Evolutionary conservation across 2,329 filamentous ascomycete genomes (phyloP).

Genomic region (Neonectria magnoliae): DNA sequence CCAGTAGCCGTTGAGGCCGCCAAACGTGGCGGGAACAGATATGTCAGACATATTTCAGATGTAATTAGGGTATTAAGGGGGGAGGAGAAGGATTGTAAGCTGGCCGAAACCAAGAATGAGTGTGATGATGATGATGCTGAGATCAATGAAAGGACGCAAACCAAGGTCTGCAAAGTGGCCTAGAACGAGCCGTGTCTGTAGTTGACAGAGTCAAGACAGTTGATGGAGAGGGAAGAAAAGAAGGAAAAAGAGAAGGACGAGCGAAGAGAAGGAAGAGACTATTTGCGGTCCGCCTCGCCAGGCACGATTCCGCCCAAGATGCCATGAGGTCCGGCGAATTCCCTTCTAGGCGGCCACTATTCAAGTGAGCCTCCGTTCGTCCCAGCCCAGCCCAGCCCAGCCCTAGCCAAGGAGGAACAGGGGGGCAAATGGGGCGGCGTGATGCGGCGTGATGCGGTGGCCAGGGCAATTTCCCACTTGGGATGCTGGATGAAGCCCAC

Average conservation of each 20-base stretch:
- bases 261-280: constrained; percentile 15
- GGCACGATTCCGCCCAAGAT: constrained; percentile 17
- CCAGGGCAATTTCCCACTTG: constrained; percentile 34
- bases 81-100: constrained; percentile 48
- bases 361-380: constrained; percentile 10
- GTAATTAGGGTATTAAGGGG: constrained; percentile 26
- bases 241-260: constrained; percentile 19
- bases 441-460: constrained; percentile 12
- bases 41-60: constrained; percentile 34
- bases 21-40: constrained; percentile 39
- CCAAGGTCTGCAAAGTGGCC: constrained; percentile 47
- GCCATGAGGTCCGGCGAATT: constrained; percentile 35
- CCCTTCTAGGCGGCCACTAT: constrained; percentile 34
- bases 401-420: constrained; percentile 16
- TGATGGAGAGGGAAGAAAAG: constrained; percentile 30
- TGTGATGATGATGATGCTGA: constrained; percentile 40
- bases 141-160: constrained; percentile 55
- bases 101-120: constrained; percentile 49
- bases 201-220: constrained; percentile 38
- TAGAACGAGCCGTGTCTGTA: constrained; percentile 44
- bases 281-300: constrained; percentile 8
- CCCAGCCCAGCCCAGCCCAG: constrained; percentile 10
- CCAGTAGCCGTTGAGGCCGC: constrained; percentile 54
- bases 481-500: constrained; percentile 14
- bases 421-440: constrained; percentile 15